These are phyloP conservation scores for Podila clonocystis DNA, from an alignment of 192 early-diverging fungal genomes.

Conservation along the genomic window DNA sequence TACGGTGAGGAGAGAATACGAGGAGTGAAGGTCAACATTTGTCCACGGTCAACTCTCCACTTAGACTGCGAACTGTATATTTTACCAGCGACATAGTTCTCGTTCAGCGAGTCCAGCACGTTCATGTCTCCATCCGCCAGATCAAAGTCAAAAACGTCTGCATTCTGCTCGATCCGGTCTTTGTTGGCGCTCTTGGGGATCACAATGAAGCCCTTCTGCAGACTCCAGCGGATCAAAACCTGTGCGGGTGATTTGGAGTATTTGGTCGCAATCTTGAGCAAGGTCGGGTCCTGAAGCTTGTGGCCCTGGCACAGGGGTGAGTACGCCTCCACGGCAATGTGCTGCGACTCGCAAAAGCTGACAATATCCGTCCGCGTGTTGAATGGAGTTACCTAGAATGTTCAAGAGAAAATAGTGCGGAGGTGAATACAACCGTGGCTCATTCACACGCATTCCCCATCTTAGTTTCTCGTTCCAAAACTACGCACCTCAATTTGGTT, in stretches of 20 bases:
- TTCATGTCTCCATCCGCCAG: slow-evolving; percentile 68
- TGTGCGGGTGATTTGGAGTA: slow-evolving; percentile 66
- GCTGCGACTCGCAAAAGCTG: slow-evolving; percentile 56
- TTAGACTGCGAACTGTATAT: background rate
- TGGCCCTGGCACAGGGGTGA: slow-evolving; percentile 59
- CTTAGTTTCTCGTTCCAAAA: background rate
- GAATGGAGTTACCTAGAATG: slow-evolving; percentile 61
- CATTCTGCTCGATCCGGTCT: slow-evolving; percentile 66
- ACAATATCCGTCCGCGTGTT: slow-evolving; percentile 54
- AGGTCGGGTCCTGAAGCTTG: slow-evolving; percentile 59
- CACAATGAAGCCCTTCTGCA: slow-evolving; percentile 65
- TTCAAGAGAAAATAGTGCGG: background rate
- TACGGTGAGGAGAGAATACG: background rate
- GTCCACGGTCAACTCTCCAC: background rate
- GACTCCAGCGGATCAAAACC: slow-evolving; percentile 66
- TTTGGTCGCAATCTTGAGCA: slow-evolving; percentile 60
- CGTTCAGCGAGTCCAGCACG: slow-evolving; percentile 63
- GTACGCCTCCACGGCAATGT: slow-evolving; percentile 66
- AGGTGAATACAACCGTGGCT: too few relatives aligned
- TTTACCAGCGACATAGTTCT: slow-evolving; percentile 53
- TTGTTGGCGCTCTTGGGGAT: slow-evolving; percentile 68
- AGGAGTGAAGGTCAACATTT: background rate
- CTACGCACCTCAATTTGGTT: slow-evolving; percentile 66
- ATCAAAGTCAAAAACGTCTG: slow-evolving; percentile 66
- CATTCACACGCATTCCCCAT: too few relatives aligned